Evolutionary conservation across 2,329 filamentous ascomycete species (phyloP).

Genomic region (Neonectria faginata): DNA sequence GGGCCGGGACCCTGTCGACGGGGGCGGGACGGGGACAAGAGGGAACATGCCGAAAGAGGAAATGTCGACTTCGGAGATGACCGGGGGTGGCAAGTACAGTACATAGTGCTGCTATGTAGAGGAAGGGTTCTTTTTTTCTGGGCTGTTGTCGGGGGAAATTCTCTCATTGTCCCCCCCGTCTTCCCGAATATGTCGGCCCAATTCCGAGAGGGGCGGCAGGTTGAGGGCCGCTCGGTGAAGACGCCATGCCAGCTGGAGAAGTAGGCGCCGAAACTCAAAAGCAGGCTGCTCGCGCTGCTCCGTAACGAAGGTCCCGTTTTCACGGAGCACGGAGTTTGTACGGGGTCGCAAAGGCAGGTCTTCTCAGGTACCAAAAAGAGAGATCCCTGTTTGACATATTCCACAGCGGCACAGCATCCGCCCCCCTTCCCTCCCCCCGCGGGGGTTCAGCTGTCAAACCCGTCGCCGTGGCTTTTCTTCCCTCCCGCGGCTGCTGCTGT

Average conservation of each 20-base stretch:
- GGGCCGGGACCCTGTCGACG: conserved; percentile 8
- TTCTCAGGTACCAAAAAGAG: neutral
- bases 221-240: conserved; percentile 19
- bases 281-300: neutral
- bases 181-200: neutral
- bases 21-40: conserved; percentile 31
- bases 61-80: conserved; percentile 23
- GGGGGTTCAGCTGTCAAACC: conserved; percentile 4
- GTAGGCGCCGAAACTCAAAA: conserved; percentile 24
- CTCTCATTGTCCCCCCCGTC: neutral
- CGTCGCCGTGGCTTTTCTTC: neutral
- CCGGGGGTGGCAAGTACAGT: conserved; percentile 12
- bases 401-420: neutral
- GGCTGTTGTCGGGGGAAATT: neutral
- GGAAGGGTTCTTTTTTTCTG: neutral
- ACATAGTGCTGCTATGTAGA: no score
- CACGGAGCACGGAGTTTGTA: neutral
- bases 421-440: neutral
- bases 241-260: conserved; percentile 22
- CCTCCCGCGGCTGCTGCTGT: neutral
- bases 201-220: conserved; percentile 14
- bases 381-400: conserved; percentile 6
- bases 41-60: conserved; percentile 21
- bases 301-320: conserved; percentile 17
- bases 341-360: neutral